phyloP scores from a whole-genome alignment of 257 asterid genomes.

The Nicotiana tomentosiformis region DNA sequence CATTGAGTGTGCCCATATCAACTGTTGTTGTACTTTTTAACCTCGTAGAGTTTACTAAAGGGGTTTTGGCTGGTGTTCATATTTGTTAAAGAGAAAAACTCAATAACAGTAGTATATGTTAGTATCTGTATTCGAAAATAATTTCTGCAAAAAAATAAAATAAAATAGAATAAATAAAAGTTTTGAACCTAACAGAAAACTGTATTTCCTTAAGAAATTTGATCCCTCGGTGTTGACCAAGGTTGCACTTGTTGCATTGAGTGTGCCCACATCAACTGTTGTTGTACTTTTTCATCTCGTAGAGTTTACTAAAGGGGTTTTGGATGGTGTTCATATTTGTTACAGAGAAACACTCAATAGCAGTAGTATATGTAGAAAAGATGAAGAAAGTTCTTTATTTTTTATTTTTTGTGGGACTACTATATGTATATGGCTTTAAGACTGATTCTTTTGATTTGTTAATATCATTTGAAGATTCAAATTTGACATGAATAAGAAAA shows the following conservation, averaged over 20 bases:
- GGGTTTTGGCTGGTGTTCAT: neutral
- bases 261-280: constrained; percentile 23
- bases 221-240: too few species aligned
- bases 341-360: neutral
- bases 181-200: too few species aligned
- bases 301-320: constrained; percentile 8
- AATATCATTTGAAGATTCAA: too few species aligned
- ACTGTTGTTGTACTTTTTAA: neutral
- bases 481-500: too few species aligned
- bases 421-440: too few species aligned
- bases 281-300: constrained; percentile 6
- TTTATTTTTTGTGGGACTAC: too few species aligned
- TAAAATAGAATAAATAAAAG: too few species aligned
- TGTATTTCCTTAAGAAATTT: too few species aligned
- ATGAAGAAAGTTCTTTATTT: neutral
- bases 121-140: too few species aligned
- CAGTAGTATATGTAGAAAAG: neutral
- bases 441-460: neutral
- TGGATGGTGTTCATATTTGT: neutral
- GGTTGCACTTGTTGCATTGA: constrained; percentile 21
- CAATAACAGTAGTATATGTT: neutral
- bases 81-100: neutral
- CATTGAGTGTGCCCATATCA: constrained; percentile 26
- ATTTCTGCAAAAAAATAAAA: too few species aligned
- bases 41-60: constrained; percentile 12